Conservation (phyloP, 140 eudicot species). For the Ambrosia hybrid region DNA sequence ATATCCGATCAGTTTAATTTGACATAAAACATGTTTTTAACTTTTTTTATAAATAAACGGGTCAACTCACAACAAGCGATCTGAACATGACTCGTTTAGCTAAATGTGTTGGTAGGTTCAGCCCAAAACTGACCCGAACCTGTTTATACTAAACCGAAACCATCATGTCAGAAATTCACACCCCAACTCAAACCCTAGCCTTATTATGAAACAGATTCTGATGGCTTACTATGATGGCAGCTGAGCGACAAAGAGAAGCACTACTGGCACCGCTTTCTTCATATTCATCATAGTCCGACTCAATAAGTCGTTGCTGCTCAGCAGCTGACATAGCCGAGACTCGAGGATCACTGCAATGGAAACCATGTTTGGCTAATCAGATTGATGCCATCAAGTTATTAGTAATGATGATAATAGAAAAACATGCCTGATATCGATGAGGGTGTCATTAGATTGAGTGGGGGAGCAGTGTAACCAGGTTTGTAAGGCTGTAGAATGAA, state of each 20-base stretch:
- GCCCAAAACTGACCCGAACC: background rate
- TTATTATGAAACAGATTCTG: background rate
- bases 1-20: too few species aligned
- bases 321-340: conserved; percentile 64
- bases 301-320: conserved; percentile 65
- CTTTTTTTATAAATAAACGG: background rate
- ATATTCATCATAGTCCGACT: conserved; percentile 68
- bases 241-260: conserved; percentile 78
- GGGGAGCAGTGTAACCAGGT: conserved; percentile 79
- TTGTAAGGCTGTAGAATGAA: conserved; percentile 49
- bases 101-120: too few species aligned
- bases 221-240: conserved; percentile 67
- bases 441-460: conserved; percentile 50
- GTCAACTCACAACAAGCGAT: background rate
- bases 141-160: background rate
- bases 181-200: too few species aligned
- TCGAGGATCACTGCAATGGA: conserved; percentile 35
- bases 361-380: background rate
- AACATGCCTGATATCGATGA: conserved; percentile 73
- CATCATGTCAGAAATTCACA: background rate
- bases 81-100: background rate
- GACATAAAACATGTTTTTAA: too few species aligned
- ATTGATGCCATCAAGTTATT: background rate
- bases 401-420: background rate
- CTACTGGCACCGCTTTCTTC: conserved; percentile 69